Conservation (phyloP, 495 filamentous ascomycete genomes). For the Corynascus novoguineensis region DNA sequence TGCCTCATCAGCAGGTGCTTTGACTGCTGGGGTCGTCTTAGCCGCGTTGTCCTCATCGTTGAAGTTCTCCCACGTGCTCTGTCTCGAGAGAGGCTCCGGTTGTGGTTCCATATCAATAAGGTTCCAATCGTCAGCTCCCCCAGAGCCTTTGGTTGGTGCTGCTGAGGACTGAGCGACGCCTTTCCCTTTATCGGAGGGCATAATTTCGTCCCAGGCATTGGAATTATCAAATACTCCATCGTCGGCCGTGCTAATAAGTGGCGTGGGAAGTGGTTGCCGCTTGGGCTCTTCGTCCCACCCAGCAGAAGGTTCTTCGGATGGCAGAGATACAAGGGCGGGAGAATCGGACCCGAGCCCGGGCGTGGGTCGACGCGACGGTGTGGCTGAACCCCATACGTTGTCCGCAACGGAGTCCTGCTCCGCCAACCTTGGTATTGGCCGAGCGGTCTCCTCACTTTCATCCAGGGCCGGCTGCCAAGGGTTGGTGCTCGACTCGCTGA, state of each 20-base stretch:
- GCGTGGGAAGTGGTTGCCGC: slow-evolving; percentile 3
- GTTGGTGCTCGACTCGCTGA: slow-evolving; percentile 43
- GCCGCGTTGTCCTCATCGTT: slow-evolving; percentile 25
- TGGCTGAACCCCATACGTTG: slow-evolving; percentile 34
- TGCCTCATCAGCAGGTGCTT: slow-evolving; percentile 13
- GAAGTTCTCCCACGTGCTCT: slow-evolving; percentile 39
- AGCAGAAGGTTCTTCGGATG: slow-evolving; percentile 27
- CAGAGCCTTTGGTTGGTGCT: slow-evolving; percentile 16
- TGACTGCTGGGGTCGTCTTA: slow-evolving; percentile 13
- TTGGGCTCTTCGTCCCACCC: slow-evolving; percentile 34
- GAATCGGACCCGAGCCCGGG: slow-evolving; percentile 23
- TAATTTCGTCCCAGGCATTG: slow-evolving; percentile 44
- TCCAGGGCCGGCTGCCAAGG: slow-evolving; percentile 46
- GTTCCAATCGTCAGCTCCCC: slow-evolving; percentile 44
- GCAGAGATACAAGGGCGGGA: slow-evolving; percentile 27
- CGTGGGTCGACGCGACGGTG: slow-evolving; percentile 29
- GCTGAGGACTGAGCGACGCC: slow-evolving; percentile 20
- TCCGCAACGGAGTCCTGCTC: slow-evolving; percentile 30
- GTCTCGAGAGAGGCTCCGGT: slow-evolving; percentile 31
- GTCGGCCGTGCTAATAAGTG: slow-evolving; percentile 20
- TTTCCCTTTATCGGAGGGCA: slow-evolving; percentile 31
- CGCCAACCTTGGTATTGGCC: slow-evolving; percentile 20
- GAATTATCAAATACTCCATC: slow-evolving; percentile 34
- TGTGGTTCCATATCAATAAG: slow-evolving; percentile 41
- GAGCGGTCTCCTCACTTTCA: slow-evolving; percentile 18